Conservation (phyloP, 306 rosid species). For the Vicia villosa region DNA sequence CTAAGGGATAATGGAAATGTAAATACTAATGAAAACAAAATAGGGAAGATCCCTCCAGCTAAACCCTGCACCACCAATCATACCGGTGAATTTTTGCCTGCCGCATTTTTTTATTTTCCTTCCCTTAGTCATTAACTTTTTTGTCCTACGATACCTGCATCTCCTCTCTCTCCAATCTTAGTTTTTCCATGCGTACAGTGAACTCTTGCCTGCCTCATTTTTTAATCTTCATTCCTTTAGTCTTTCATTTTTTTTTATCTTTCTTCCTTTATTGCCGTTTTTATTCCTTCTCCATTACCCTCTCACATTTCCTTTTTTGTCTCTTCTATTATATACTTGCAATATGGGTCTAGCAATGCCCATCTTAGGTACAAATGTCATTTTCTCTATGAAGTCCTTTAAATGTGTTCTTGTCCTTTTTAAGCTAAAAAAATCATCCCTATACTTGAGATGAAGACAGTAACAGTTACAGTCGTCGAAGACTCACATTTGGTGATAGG, state of each 20-base stretch:
- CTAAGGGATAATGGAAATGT: not conserved
- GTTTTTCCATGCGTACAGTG: not conserved
- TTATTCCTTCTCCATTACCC: not conserved
- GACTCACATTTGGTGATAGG: constrained; percentile 93
- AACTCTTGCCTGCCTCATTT: not conserved
- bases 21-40: not conserved
- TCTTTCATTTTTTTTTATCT: not conserved
- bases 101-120: not conserved
- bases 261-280: not conserved
- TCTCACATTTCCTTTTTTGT: not conserved
- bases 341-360: constrained; percentile 6
- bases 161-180: not conserved
- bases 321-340: not conserved
- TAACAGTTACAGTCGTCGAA: constrained; percentile 33
- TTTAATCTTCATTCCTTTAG: not conserved
- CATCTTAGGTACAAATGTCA: constrained; percentile 6
- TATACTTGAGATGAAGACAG: constrained; percentile 25
- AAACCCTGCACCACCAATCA: not conserved
- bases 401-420: constrained; percentile 1
- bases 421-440: constrained; percentile 13
- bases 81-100: not conserved
- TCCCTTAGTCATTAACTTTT: not conserved
- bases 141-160: not conserved
- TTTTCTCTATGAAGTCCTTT: constrained; percentile 18
- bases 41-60: constrained; percentile 6